Base-by-base conservation (phyloP, 1,284 basidiomycete species). In the Malassezia dermatis region DNA sequence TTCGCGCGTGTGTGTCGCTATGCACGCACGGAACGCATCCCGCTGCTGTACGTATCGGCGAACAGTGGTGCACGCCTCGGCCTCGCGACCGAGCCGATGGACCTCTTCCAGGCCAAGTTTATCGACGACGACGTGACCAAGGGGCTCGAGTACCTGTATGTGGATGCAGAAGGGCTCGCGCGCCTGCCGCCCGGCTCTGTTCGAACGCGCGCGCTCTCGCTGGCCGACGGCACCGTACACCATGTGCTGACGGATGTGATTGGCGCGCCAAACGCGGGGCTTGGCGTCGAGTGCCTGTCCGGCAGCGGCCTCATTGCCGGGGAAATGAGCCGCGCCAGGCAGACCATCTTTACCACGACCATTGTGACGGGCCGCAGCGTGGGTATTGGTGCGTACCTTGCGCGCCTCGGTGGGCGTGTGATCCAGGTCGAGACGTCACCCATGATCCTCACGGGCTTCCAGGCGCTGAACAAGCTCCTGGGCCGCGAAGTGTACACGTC, bases 391-490 rank as follows among this genome's bases (percentile, higher is more conserved):
- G 94, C 94, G 34, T 98, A 99, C 77, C 86, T 99, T 54, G 91
- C 98, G 54, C 89, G 94, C 68, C 83, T 98, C 37, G 94, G 94
- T 67, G 88, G 98, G 79, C 86, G 94, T 69, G 88, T 94, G 3
- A 89, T 99, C 48, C 94, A 99, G 77, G 94, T 99, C 52, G 94
- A 96, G 77, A 91, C 93, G 45, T 93, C 96, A 72, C 94, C 94
- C 1, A 95, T 99, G 78, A 99, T 99, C 76, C 83, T 99, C 59
- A 99, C 94, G 12, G 94, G 94, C 71, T 93, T 91, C 40, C 83
- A 84, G 30, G 94, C 94, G 5, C 83, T 99, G 68, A 99, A 98
- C 82, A 98, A 99, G 80, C 91, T 99, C 4, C 84, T 99, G 48
- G 94, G 94, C 62, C 88, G 94, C 53, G 94, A 98, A 77, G 94